These are phyloP conservation scores for Mycena galopus DNA, from an alignment of 768 basidiomycete genomes.

Conservation along the genomic window DNA sequence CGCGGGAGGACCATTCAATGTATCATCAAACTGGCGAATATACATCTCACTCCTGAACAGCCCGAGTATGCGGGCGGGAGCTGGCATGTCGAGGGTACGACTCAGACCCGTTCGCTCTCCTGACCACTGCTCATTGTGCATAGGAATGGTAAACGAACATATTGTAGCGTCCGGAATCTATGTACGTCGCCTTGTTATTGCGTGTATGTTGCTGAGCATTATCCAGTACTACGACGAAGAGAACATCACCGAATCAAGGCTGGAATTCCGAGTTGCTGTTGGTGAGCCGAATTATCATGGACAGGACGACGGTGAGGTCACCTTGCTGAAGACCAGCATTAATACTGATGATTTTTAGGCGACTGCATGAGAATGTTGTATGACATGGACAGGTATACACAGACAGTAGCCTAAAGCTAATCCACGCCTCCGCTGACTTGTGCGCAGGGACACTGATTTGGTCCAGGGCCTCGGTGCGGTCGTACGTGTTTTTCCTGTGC, in stretches of 20 bases:
- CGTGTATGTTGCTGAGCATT: background rate
- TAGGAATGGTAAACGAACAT: slow-evolving; percentile 37
- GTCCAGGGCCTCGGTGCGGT: slow-evolving; percentile 46
- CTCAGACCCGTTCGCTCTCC: background rate
- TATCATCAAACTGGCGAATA: slow-evolving; percentile 39
- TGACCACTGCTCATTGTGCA: background rate
- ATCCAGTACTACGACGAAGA: slow-evolving; percentile 37
- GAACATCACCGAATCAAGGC: slow-evolving; percentile 34
- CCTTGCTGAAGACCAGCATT: background rate
- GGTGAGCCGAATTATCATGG: slow-evolving; percentile 31
- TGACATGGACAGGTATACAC: slow-evolving; percentile 25
- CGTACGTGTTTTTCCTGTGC: background rate
- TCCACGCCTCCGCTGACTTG: background rate
- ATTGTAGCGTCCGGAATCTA: slow-evolving; percentile 39
- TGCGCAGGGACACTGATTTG: slow-evolving; percentile 7
- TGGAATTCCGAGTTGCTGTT: slow-evolving; percentile 29
- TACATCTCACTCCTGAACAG: slow-evolving; percentile 37
- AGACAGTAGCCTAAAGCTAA: background rate
- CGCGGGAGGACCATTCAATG: slow-evolving; percentile 34
- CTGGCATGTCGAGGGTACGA: slow-evolving; percentile 42
- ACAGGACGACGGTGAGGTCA: slow-evolving; percentile 29
- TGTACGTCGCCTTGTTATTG: background rate
- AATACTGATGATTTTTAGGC: background rate
- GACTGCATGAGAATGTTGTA: slow-evolving; percentile 27
- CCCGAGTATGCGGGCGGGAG: slow-evolving; percentile 37